phyloP scores from a whole-genome alignment of 23 red algal species.

The Agarophyton chilense region DNA sequence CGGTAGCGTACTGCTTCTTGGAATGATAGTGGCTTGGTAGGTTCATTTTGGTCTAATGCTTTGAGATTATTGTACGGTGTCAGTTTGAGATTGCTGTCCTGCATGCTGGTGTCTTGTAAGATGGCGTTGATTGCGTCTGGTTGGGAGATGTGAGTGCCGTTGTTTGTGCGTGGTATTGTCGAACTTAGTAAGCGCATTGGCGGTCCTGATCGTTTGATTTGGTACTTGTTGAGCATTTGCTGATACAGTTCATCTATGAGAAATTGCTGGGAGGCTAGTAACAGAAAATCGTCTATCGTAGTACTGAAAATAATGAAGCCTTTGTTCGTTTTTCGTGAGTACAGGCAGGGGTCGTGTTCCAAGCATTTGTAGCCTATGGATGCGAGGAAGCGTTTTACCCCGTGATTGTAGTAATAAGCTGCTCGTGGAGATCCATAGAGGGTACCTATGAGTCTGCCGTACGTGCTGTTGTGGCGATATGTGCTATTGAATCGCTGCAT shows the following conservation, averaged over 20 bases:
- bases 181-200: background rate
- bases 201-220: background rate
- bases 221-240: background rate
- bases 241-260: background rate
- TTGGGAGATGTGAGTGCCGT: background rate
- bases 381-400: background rate
- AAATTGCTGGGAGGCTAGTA: background rate
- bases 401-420: background rate
- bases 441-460: background rate
- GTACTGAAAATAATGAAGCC: background rate
- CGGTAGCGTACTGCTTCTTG: too few relatives aligned
- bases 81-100: too few relatives aligned
- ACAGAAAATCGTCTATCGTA: background rate
- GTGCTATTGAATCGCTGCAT: conserved; percentile 12
- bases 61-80: background rate
- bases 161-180: background rate
- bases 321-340: background rate
- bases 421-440: background rate
- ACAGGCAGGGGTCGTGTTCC: background rate
- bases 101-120: background rate
- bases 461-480: background rate
- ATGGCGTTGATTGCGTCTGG: background rate
- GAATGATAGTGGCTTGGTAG: background rate
- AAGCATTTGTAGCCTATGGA: background rate
- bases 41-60: background rate